phyloP scores from a whole-genome alignment of 495 filamentous ascomycete genomes.

The Pseudoneurospora amorphoporcata region DNA sequence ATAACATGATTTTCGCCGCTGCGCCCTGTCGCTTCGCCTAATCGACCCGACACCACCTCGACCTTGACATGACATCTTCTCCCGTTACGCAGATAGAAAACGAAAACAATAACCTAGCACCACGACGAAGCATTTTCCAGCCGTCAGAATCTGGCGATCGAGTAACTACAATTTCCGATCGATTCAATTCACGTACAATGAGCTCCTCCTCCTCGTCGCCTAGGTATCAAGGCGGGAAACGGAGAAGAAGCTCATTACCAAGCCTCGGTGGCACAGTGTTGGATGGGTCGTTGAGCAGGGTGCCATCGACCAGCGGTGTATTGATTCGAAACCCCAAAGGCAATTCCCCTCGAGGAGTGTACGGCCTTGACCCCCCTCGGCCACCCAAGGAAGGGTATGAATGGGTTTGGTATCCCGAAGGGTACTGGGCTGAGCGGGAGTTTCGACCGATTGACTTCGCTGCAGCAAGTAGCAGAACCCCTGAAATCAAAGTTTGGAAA shows the following conservation, averaged over 20 bases:
- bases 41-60: not conserved
- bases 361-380: slow-evolving; percentile 35
- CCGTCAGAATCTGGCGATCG: no score
- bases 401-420: slow-evolving; percentile 48
- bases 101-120: not conserved
- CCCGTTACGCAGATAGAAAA: not conserved
- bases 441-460: slow-evolving; percentile 7
- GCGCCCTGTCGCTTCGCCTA: not conserved
- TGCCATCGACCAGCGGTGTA: not conserved
- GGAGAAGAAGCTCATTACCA: not conserved
- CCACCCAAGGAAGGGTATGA: slow-evolving; percentile 38
- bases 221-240: not conserved
- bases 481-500: slow-evolving; percentile 22
- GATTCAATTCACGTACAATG: not conserved
- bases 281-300: slow-evolving; percentile 4
- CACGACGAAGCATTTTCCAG: not conserved
- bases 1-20: not conserved
- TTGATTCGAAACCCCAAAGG: not conserved
- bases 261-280: not conserved
- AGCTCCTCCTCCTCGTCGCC: not conserved
- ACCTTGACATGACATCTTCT: not conserved
- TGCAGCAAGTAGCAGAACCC: not conserved
- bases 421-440: slow-evolving; percentile 45
- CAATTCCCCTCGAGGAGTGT: not conserved
- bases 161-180: not conserved